A percentile compares a stretch with the other conserved stretches of the same genome.
Evolutionary conservation across 2,329 filamentous ascomycete species (phyloP).

Genomic region (Westerdykella ornata): DNA sequence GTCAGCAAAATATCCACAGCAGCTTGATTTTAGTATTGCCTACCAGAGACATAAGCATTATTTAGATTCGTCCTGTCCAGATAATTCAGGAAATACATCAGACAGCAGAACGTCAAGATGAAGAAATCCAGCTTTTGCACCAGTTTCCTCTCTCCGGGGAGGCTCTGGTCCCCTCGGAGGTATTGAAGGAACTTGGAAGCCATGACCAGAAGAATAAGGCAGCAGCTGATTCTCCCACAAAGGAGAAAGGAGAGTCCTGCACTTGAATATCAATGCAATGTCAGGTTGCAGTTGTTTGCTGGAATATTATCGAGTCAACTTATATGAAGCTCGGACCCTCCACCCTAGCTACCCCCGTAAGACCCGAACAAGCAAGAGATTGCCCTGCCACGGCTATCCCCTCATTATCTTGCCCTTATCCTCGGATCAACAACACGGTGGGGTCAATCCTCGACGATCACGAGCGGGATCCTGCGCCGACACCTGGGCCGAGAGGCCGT

Average conservation of each 20-base stretch:
- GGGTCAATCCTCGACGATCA: neutral
- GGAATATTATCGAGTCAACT: too few relatives aligned
- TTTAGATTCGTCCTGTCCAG: conserved; percentile 39
- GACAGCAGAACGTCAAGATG: conserved; percentile 57
- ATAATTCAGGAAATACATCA: conserved; percentile 38
- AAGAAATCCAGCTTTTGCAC: conserved; percentile 56
- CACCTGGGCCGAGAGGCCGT: neutral
- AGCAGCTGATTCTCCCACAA: neutral
- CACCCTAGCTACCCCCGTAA: too few relatives aligned
- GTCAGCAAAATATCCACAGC: neutral
- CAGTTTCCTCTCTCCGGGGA: conserved; percentile 40
- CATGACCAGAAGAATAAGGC: conserved; percentile 13
- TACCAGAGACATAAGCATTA: conserved; percentile 36
- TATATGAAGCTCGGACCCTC: neutral
- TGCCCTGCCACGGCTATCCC: neutral
- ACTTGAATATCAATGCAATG: neutral
- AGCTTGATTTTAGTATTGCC: neutral
- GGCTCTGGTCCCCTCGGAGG: conserved; percentile 30
- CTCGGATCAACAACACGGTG: neutral
- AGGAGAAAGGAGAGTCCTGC: neutral
- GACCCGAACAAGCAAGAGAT: neutral
- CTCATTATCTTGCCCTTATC: neutral
- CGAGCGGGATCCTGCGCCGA: neutral
- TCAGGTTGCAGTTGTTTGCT: too few relatives aligned
- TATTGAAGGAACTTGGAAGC: conserved; percentile 27